Evolutionary conservation across 2,329 filamentous ascomycete species (phyloP).

Genomic region (Macrophomina tecta): DNA sequence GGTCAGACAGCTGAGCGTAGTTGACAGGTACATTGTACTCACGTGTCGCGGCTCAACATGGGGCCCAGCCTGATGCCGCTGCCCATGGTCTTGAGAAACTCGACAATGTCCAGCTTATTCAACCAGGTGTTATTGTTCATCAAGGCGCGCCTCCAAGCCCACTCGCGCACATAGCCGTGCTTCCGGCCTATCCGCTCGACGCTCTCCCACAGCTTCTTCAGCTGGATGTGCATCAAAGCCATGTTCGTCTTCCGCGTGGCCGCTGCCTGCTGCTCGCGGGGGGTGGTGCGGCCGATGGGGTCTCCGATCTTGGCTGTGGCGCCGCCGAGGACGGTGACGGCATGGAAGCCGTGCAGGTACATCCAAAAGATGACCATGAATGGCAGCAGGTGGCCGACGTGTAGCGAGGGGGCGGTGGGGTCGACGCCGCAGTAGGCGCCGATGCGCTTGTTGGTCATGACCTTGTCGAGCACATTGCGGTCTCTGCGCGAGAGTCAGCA

Average conservation of each 20-base stretch:
- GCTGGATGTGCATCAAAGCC: conserved; percentile 70
- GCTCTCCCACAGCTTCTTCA: conserved; percentile 75
- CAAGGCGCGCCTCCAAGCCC: conserved; percentile 70
- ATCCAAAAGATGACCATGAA: conserved; percentile 87
- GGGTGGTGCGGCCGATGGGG: conserved; percentile 72
- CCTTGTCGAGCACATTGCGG: conserved; percentile 63
- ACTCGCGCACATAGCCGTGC: conserved; percentile 68
- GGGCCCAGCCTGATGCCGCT: conserved; percentile 77
- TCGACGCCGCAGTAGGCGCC: conserved; percentile 83
- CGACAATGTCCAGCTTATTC: conserved; percentile 71
- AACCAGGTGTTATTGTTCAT: conserved; percentile 88
- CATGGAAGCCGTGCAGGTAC: conserved; percentile 75
- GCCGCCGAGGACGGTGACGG: conserved; percentile 72
- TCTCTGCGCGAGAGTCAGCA: conserved; percentile 39
- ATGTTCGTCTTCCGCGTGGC: conserved; percentile 67
- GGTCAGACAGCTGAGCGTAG: conserved; percentile 32
- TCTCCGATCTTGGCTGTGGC: conserved; percentile 81
- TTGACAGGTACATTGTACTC: conserved; percentile 48
- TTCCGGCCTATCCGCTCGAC: conserved; percentile 70
- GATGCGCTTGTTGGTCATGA: conserved; percentile 70
- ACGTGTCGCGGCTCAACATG: conserved; percentile 89
- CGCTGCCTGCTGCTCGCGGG: conserved; percentile 61
- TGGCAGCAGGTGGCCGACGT: conserved; percentile 80
- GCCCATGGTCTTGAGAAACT: conserved; percentile 78
- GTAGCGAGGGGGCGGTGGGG: conserved; percentile 78